phyloP scores from a whole-genome alignment of 345 rosid species.

The Pugionium dolabratum region DNA sequence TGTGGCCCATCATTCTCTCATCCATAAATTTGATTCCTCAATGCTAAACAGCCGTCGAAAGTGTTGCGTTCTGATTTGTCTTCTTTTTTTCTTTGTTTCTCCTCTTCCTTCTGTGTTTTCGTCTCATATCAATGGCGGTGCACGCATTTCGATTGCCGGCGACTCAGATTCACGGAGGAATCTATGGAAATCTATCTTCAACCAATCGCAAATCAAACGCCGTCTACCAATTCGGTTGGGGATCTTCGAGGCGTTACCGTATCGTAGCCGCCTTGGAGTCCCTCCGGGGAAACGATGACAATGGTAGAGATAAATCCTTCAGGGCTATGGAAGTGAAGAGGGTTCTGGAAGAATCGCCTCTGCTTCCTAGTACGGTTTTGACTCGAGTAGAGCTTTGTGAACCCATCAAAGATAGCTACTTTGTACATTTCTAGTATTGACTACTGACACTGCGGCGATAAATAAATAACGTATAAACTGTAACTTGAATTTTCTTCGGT shows the following conservation, averaged over 20 bases:
- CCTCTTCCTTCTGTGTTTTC: slow-evolving; percentile 2
- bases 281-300: slow-evolving; percentile 33
- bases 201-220: slow-evolving; percentile 31
- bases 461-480: neutral
- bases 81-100: neutral
- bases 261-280: slow-evolving; percentile 38
- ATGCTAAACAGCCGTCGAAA: slow-evolving; percentile 28
- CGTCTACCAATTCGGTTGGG: slow-evolving; percentile 16
- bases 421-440: neutral
- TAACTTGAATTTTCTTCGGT: neutral
- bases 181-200: slow-evolving; percentile 31
- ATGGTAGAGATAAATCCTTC: slow-evolving; percentile 26
- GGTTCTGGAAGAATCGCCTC: slow-evolving; percentile 44
- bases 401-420: neutral
- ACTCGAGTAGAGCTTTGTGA: neutral
- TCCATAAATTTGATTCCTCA: neutral
- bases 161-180: slow-evolving; percentile 34
- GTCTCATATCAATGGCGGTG: slow-evolving; percentile 49
- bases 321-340: slow-evolving; percentile 49
- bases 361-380: slow-evolving; percentile 61
- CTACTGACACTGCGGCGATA: neutral
- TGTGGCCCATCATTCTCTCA: slow-evolving; percentile 17
- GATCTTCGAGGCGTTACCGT: slow-evolving; percentile 37
- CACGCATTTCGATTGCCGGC: slow-evolving; percentile 43
- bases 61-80: slow-evolving; percentile 1